Conservation (phyloP, 345 rosid genomes). For the Melaleuca alternifolia region DNA sequence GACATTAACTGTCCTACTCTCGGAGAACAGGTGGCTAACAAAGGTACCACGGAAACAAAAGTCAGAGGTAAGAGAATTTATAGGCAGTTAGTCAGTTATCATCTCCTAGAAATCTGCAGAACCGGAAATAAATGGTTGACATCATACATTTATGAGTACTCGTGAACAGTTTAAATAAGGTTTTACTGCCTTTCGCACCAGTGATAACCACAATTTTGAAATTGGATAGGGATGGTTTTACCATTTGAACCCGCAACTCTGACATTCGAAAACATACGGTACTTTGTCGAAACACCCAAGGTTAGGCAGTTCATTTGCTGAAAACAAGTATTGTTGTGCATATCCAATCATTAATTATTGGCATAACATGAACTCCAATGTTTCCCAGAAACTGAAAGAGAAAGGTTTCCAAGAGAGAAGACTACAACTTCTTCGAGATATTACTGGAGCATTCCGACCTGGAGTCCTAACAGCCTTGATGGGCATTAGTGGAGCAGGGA, state of each 20-base stretch:
- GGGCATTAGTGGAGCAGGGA: slow-evolving; percentile 41
- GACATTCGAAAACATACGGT: slow-evolving; percentile 16
- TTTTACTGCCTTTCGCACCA: background rate
- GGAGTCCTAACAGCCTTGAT: slow-evolving; percentile 37
- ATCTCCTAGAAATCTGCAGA: background rate
- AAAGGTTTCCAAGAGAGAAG: slow-evolving; percentile 15
- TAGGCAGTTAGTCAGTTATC: background rate
- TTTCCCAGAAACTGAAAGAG: slow-evolving; percentile 10
- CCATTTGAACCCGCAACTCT: slow-evolving; percentile 23
- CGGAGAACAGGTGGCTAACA: slow-evolving; percentile 1
- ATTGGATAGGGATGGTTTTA: slow-evolving; percentile 10
- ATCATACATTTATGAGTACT: background rate
- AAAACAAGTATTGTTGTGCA: background rate
- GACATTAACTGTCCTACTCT: background rate
- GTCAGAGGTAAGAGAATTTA: slow-evolving; percentile 9
- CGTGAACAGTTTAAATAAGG: background rate
- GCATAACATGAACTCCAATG: background rate
- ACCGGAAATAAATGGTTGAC: background rate
- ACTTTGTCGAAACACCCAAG: slow-evolving; percentile 22
- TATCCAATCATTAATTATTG: background rate
- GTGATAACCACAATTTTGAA: background rate
- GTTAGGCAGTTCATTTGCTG: background rate
- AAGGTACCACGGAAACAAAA: slow-evolving; percentile 2
- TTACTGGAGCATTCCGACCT: slow-evolving; percentile 34
- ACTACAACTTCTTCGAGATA: slow-evolving; percentile 24